A percentile compares a stretch with the other conserved stretches of the same genome.
Conservation (phyloP, 805 yeast genomes). For the Teunomyces atbi region DNA sequence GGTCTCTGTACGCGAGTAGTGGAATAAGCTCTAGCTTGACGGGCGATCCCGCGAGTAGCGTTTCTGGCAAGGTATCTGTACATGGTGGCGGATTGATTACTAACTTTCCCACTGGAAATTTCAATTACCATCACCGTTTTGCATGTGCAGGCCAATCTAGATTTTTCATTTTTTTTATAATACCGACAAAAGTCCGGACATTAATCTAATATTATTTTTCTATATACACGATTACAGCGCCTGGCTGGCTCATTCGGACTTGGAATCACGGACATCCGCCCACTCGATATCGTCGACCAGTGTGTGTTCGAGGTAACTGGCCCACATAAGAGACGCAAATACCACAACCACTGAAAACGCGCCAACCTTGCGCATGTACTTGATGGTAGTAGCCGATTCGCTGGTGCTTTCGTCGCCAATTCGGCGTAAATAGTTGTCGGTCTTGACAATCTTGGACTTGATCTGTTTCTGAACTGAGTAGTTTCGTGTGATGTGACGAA, state of each 20-base stretch:
- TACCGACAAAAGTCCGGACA: background rate
- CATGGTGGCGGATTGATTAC: constrained; percentile 12
- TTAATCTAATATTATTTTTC: background rate
- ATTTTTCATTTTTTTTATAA: background rate
- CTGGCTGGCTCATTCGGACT: constrained; percentile 7
- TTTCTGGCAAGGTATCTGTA: constrained; percentile 19
- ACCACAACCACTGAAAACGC: constrained; percentile 25
- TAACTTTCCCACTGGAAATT: background rate
- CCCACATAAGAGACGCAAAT: constrained; percentile 27
- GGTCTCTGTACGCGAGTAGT: background rate
- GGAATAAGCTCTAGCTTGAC: constrained; percentile 1
- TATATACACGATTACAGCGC: background rate
- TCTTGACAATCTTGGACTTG: constrained; percentile 8
- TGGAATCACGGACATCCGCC: constrained; percentile 22
- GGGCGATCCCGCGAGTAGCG: constrained; percentile 7
- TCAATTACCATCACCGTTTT: background rate
- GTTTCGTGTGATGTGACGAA: background rate
- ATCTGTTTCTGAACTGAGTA: constrained; percentile 17
- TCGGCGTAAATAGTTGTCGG: constrained; percentile 25
- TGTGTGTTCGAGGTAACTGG: constrained; percentile 17
- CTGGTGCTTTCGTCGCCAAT: constrained; percentile 34
- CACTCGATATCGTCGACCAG: constrained; percentile 8
- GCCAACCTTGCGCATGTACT: constrained; percentile 23
- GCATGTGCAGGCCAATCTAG: background rate
- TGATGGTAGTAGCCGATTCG: constrained; percentile 29